Evolutionary conservation across 495 filamentous ascomycete genomes (phyloP), one percentile per base, ranked within the genome.

Genomic region (Cairneyella variabilis): DNA sequence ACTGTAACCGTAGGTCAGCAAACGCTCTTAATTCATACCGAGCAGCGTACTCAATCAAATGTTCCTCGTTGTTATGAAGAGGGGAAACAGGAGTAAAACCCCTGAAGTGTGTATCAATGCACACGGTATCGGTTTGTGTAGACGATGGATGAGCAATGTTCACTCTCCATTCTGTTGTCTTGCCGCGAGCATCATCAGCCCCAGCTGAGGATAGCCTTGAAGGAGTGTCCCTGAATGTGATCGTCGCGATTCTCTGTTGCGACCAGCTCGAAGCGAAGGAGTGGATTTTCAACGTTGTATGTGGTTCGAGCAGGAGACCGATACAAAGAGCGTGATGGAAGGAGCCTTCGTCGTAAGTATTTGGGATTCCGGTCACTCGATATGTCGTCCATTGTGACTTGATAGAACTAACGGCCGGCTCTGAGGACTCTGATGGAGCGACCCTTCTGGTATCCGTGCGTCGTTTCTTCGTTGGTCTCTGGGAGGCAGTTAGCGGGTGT

Each of bases 191-290:
- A 36, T 32, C 45, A 32, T 48, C 45, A 32, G 45, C 45, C 27
- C 26, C 45, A 32, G 28, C 27, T 37, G 28, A 36, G 28, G 14
- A 48, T 30, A 48, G 45, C 27, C 28, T 48, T 10, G 27, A 32
- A 21, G 45, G 45, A 36, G 27, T 48, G 27, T 48, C 18, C 25
- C 27, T 48, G 45, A 48, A 48, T 48, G 45, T 48, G 27, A 48
- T 48, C 45, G 45, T 48, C 18, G 45, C 45, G 27, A 18, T 48
- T 48, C 45, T 48, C 45, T 48, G 45, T 21, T 48, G 45, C 18
- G 45, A 36, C 23, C 23, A 7, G 27, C 36, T 48, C 5, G 45
- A 48, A 36, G 45, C 45, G 18, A 34, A 48, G 27, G 45, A 48
- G 45, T 48, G 45, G 45, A 48, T 36, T 9, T 4, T 48, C 23